A percentile compares a stretch with the other conserved stretches of the same genome.
These are phyloP conservation scores for Phylloporus arenicola DNA, from an alignment of 768 basidiomycete genomes.

Conservation along the genomic window DNA sequence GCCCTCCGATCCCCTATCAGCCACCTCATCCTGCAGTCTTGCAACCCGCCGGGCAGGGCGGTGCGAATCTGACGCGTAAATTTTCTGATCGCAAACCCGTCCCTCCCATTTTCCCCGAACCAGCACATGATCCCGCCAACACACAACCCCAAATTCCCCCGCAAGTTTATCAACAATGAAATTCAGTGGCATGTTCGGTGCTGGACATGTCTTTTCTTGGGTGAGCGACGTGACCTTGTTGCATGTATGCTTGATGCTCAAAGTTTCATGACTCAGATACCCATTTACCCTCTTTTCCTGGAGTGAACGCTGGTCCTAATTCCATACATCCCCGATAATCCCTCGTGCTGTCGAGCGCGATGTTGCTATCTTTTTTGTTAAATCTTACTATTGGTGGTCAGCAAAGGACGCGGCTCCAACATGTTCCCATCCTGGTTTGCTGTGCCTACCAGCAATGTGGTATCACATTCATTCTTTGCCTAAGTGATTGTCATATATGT, in stretches of 20 bases:
- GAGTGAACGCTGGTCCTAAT: constrained; percentile 7
- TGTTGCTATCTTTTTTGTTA: constrained; percentile 3
- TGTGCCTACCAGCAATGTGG: constrained; percentile 13
- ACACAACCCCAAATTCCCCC: constrained; percentile 20
- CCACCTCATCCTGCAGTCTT: constrained; percentile 8
- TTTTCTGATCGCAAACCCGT: constrained; percentile 33
- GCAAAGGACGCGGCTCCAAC: background rate
- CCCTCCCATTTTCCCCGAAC: constrained; percentile 22
- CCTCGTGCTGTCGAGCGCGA: constrained; percentile 13
- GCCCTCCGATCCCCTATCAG: constrained; percentile 6
- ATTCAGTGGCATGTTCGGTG: background rate
- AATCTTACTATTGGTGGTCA: constrained; percentile 1
- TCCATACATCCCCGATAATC: constrained; percentile 7
- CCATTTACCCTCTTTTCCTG: constrained; percentile 1
- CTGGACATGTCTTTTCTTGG: constrained; percentile 1
- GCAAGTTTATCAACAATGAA: constrained; percentile 12
- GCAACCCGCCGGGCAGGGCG: constrained; percentile 17
- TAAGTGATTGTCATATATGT: constrained; percentile 11
- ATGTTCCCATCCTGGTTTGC: constrained; percentile 10
- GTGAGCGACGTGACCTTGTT: constrained; percentile 1
- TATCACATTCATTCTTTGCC: constrained; percentile 1
- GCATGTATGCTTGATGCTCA: background rate
- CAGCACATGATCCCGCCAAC: constrained; percentile 21
- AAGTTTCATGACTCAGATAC: background rate
- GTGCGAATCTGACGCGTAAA: constrained; percentile 31